Evolutionary conservation across 768 basidiomycete species (phyloP), one percentile per base, ranked within the genome.

Genomic region (Naganishia vaughanmartiniae): DNA sequence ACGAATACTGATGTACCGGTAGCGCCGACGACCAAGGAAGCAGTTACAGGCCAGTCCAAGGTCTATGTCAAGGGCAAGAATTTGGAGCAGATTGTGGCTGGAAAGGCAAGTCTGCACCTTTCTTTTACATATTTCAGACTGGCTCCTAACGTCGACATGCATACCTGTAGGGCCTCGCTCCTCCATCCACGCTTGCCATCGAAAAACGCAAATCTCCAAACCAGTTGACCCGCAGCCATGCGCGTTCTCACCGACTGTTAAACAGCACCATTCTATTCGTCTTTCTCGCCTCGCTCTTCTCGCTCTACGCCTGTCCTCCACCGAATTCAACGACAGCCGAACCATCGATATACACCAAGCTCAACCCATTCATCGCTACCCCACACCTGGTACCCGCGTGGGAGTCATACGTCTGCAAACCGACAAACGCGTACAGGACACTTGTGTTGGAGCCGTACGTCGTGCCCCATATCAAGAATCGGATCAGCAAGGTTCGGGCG

Each of bases 391-490:
- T 65, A 15, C 71, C 71, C 12, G 71, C 71, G 9, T 72, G 71
- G 71, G 66, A 72, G 51, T 42, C 34, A 12, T 42, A 31, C 54
- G 28, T 72, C 34, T 72, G 71, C 42, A 24, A 60, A 21, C 71
- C 71, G 26, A 72, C 71, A 17, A 68, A 68, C 39, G 67, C 57
- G 42, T 72, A 72, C 54, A 58, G 71, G 21, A 51, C 56, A 10
- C 57, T 48, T 9, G 48, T 72, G 17, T 39, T 72, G 33, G 71
- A 72, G 48, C 71, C 71, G 12, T 72, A 72, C 42, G 54, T 72
- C 30, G 67, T 72, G 4, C 71, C 71, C 1, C 66, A 66, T 26
- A 51, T 72, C 19, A 33, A 65, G 53, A 51, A 51, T 4, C 26
- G 71, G 36, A 54, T 72, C 66, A 42, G 17, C 9, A 31, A 67